These are phyloP conservation scores for Populus tremula DNA, from an alignment of 345 rosid species.

Conservation along the genomic window DNA sequence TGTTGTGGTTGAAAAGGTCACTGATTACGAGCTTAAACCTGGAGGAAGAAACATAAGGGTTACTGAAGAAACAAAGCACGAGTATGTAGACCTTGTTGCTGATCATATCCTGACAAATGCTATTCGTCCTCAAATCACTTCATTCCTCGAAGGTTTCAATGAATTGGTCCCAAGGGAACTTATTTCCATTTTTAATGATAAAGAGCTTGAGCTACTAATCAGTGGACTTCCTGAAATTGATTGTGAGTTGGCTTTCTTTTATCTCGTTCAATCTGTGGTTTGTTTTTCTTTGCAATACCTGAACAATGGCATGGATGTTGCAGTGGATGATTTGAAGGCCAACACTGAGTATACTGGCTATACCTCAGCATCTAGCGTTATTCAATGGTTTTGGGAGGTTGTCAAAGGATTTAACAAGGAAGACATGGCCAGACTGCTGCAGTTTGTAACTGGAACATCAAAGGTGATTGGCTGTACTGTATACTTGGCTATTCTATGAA, in stretches of 20 bases:
- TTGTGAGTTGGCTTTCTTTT: conserved; percentile 53
- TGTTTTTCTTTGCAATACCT: conserved; percentile 9
- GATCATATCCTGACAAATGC: conserved; percentile 94
- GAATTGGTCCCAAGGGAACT: conserved; percentile 81
- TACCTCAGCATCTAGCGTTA: conserved; percentile 69
- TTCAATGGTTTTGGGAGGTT: conserved; percentile 98
- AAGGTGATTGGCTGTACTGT: conserved; percentile 47
- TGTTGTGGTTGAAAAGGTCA: conserved; percentile 55
- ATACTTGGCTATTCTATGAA: neutral
- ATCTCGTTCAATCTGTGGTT: conserved; percentile 7
- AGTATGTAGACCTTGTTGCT: conserved; percentile 96
- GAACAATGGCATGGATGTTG: conserved; percentile 12
- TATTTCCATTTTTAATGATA: conserved; percentile 85
- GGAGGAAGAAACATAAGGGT: conserved; percentile 95
- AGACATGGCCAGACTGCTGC: conserved; percentile 93
- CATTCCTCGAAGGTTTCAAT: conserved; percentile 81
- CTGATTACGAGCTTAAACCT: conserved; percentile 95
- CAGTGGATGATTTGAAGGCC: conserved; percentile 90
- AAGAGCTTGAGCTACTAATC: conserved; percentile 98
- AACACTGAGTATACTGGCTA: conserved; percentile 86
- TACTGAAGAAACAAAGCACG: conserved; percentile 94
- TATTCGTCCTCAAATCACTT: conserved; percentile 87
- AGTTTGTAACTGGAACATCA: conserved; percentile 94
- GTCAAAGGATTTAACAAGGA: conserved; percentile 86
- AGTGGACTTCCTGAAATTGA: conserved; percentile 99